phyloP scores from a whole-genome alignment of 805 yeast species.

The Yamadazyma phyllophila region DNA sequence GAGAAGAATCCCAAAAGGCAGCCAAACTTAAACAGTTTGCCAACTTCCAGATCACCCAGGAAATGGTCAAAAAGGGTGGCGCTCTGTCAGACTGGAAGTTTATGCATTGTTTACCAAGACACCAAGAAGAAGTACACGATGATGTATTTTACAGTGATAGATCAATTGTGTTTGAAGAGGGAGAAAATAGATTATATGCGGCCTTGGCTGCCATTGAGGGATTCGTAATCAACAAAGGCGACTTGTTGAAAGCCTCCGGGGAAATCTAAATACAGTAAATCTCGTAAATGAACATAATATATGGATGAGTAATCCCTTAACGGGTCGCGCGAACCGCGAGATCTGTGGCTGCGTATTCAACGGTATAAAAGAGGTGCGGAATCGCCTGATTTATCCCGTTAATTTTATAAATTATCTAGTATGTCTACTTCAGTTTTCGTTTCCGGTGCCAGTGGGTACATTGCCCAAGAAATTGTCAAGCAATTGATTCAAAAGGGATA shows the following conservation, averaged over 20 bases:
- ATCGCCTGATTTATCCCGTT: too few species aligned
- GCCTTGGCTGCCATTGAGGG: constrained; percentile 93
- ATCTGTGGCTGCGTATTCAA: not conserved
- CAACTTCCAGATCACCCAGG: constrained; percentile 80
- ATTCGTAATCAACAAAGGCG: constrained; percentile 82
- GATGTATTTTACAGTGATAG: constrained; percentile 80
- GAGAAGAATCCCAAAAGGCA: constrained; percentile 80
- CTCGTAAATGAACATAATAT: not conserved
- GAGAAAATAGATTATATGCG: constrained; percentile 93
- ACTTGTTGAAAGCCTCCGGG: constrained; percentile 28
- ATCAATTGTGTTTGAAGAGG: constrained; percentile 90
- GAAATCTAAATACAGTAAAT: constrained; percentile 1
- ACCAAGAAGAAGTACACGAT: constrained; percentile 89
- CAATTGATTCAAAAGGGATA: constrained; percentile 39
- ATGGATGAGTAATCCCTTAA: not conserved
- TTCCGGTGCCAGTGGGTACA: constrained; percentile 54
- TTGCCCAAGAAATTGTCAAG: constrained; percentile 49
- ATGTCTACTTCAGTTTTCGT: constrained; percentile 35
- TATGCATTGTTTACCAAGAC: constrained; percentile 98
- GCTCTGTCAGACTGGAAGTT: constrained; percentile 74
- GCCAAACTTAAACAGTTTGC: constrained; percentile 74
- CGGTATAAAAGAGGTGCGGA: too few species aligned
- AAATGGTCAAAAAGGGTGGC: constrained; percentile 56
- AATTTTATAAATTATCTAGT: too few species aligned
- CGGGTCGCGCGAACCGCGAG: not conserved